A percentile compares a stretch with the other conserved stretches of the same genome.
Evolutionary conservation across 148 eudicot genomes (phyloP).

Genomic region (Amaranthus cruentus): DNA sequence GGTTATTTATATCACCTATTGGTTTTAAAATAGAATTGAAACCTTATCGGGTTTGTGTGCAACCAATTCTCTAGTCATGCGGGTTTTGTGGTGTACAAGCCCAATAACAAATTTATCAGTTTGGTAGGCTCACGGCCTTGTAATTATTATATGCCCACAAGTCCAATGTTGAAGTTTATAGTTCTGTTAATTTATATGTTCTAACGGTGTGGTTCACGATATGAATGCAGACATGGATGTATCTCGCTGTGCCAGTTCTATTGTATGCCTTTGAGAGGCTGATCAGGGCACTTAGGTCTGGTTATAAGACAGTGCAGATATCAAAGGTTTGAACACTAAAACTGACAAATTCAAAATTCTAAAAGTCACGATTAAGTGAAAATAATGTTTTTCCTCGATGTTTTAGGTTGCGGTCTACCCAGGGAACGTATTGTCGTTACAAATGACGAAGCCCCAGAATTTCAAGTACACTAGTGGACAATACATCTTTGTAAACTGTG

Average conservation of each 20-base stretch:
- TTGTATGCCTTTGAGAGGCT: conserved; percentile 42
- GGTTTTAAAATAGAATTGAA: too few species aligned
- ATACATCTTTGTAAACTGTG: conserved; percentile 55
- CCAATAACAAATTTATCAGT: too few species aligned
- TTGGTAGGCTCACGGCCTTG: too few species aligned
- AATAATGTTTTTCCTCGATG: background rate
- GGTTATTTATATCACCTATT: too few species aligned
- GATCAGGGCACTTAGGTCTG: conserved; percentile 41
- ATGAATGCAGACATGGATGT: conserved; percentile 53
- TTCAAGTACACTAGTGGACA: conserved; percentile 54
- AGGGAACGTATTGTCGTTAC: conserved; percentile 45
- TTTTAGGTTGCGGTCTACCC: conserved; percentile 61
- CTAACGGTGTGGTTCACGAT: conserved; percentile 1
- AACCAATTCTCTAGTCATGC: too few species aligned
- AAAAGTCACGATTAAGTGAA: background rate
- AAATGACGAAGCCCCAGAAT: conserved; percentile 50
- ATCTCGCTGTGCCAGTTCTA: conserved; percentile 44
- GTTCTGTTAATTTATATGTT: background rate
- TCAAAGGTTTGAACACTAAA: conserved; percentile 30
- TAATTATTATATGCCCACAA: too few species aligned
- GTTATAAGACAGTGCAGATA: conserved; percentile 43
- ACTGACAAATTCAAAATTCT: background rate
- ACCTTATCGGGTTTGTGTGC: too few species aligned
- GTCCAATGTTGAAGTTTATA: too few species aligned
- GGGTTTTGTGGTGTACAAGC: too few species aligned